Percentiles rank a stretch among this genome's conserved stretches.
Conservation (phyloP, 768 basidiomycete species). For the Exidia glandulosa region DNA sequence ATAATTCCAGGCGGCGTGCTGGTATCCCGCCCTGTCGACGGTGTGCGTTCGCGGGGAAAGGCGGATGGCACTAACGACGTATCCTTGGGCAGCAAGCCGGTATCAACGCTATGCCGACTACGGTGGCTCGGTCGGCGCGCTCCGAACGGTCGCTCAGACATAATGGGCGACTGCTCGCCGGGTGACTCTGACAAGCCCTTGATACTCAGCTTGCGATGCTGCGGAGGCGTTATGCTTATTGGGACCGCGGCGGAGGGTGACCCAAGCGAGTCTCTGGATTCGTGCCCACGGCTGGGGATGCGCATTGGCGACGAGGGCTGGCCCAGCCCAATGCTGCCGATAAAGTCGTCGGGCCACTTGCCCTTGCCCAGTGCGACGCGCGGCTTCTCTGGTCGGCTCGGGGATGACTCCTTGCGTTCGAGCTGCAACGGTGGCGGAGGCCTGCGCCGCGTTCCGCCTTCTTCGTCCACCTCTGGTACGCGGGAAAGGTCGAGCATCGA, state of each 20-base stretch:
- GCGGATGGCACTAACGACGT: slow-evolving; percentile 9
- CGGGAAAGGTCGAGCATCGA: not conserved
- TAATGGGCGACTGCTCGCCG: not conserved
- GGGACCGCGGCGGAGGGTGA: not conserved
- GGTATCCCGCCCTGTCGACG: not conserved
- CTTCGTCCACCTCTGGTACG: not conserved
- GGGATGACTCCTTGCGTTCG: not conserved
- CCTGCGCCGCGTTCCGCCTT: not conserved
- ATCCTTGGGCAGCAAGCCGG: slow-evolving; percentile 39
- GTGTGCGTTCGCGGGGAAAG: not conserved
- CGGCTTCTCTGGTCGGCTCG: not conserved
- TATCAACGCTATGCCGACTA: slow-evolving; percentile 53
- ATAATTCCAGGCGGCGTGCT: not conserved
- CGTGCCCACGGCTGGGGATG: not conserved
- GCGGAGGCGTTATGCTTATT: not conserved
- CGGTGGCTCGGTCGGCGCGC: slow-evolving; percentile 49
- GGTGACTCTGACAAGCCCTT: not conserved
- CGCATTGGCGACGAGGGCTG: not conserved
- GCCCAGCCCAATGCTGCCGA: slow-evolving; percentile 21
- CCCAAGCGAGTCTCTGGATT: not conserved
- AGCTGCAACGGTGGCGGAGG: not conserved
- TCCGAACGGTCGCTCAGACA: slow-evolving; percentile 28
- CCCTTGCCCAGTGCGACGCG: slow-evolving; percentile 55
- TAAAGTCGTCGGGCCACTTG: slow-evolving; percentile 76
- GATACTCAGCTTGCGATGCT: not conserved